Conservation (phyloP, 306 rosid species). For the Begonia peltatifolia region DNA sequence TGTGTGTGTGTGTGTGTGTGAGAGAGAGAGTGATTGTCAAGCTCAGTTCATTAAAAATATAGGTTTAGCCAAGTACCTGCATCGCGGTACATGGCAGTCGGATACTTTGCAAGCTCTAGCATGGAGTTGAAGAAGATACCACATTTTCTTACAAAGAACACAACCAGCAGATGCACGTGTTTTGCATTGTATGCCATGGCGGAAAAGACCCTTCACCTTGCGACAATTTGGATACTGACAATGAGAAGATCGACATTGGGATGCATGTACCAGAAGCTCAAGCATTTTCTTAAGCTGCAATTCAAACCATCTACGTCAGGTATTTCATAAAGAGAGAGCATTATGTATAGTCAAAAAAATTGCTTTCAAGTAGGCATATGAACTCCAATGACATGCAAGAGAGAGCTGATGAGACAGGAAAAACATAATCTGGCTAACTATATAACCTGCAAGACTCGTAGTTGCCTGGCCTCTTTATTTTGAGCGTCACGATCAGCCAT, state of each 20-base stretch:
- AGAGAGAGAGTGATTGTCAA: neutral
- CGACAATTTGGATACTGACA: slow-evolving; percentile 97
- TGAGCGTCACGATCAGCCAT: slow-evolving; percentile 90
- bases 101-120: slow-evolving; percentile 99
- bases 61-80: slow-evolving; percentile 50
- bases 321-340: too few species aligned
- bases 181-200: slow-evolving; percentile 91
- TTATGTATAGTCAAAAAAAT: too few species aligned
- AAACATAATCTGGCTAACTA: neutral
- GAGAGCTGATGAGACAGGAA: neutral
- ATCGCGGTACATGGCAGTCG: slow-evolving; percentile 88
- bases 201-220: slow-evolving; percentile 93
- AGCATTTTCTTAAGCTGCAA: slow-evolving; percentile 92
- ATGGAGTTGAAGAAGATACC: slow-evolving; percentile 97
- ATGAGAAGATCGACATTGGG: slow-evolving; percentile 79
- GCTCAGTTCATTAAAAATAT: slow-evolving; percentile 3
- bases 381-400: neutral
- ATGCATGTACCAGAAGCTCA: slow-evolving; percentile 93
- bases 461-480: slow-evolving; percentile 89
- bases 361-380: too few species aligned
- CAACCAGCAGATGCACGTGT: slow-evolving; percentile 91
- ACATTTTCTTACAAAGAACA: slow-evolving; percentile 90
- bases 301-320: neutral
- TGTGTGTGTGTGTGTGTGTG: neutral
- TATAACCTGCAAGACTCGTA: slow-evolving; percentile 68